Conservation (phyloP, 2,329 filamentous ascomycete species). For the Aspergillus spinulosporus region DNA sequence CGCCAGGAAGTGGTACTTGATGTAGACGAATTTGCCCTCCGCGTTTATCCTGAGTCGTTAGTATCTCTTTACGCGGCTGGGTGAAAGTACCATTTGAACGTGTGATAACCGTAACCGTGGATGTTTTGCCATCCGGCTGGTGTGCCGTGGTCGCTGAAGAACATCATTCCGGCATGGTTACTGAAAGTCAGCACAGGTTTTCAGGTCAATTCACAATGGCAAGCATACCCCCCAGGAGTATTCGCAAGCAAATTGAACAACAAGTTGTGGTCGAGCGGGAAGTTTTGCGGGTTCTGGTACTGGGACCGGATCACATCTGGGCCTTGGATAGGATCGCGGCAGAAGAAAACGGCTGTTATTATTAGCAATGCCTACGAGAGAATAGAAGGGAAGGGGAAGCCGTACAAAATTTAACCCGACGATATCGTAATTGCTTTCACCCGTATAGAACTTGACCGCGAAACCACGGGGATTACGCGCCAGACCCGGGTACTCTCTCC, state of each 20-base stretch:
- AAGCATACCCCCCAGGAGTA: slow-evolving; percentile 44
- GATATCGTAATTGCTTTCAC: slow-evolving; percentile 53
- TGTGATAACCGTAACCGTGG: slow-evolving; percentile 50
- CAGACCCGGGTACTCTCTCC: slow-evolving; percentile 46
- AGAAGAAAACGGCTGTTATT: slow-evolving; percentile 46
- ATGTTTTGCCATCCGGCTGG: slow-evolving; percentile 48
- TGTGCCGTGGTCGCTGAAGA: slow-evolving; percentile 54
- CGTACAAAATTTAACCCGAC: slow-evolving; percentile 49
- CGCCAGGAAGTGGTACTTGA: slow-evolving; percentile 53
- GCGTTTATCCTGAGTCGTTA: slow-evolving; percentile 41
- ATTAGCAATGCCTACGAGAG: not conserved
- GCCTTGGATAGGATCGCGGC: slow-evolving; percentile 50
- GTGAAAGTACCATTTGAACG: slow-evolving; percentile 44
- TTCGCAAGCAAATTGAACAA: slow-evolving; percentile 53
- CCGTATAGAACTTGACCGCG: slow-evolving; percentile 53
- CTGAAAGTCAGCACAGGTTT: slow-evolving; percentile 12
- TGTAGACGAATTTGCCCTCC: slow-evolving; percentile 52
- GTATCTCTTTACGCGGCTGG: not conserved
- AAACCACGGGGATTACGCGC: slow-evolving; percentile 52
- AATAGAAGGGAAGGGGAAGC: not conserved
- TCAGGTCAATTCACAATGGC: slow-evolving; percentile 16
- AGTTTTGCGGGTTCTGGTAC: slow-evolving; percentile 49
- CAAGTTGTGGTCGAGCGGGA: slow-evolving; percentile 51
- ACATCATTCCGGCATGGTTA: slow-evolving; percentile 53
- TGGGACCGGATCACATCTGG: slow-evolving; percentile 53